Evolutionary conservation across 2,329 filamentous ascomycete genomes (phyloP).

Genomic region (Calonectria henricotiae): DNA sequence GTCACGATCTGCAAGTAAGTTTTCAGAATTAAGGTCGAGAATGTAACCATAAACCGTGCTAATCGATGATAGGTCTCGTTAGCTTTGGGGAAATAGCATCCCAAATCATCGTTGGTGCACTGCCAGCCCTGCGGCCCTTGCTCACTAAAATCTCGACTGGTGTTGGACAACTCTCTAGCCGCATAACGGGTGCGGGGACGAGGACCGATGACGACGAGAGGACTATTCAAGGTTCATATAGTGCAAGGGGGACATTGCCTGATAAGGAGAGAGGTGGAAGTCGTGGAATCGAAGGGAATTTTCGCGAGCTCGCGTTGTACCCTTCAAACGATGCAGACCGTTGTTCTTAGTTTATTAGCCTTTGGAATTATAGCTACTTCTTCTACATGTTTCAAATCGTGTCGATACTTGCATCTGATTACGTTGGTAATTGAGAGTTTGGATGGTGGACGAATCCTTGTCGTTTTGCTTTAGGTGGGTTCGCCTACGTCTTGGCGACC

Average conservation of each 20-base stretch:
- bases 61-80: neutral
- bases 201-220: neutral
- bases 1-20: neutral
- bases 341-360: neutral
- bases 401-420: no score
- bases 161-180: neutral
- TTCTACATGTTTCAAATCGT: neutral
- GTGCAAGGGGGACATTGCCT: neutral
- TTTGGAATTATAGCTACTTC: neutral
- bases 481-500: conserved; percentile 8
- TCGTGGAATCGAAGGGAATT: neutral
- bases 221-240: neutral
- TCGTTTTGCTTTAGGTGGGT: neutral
- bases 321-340: neutral
- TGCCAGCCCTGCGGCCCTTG: neutral
- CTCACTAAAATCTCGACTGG: neutral
- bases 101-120: neutral
- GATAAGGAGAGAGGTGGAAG: neutral
- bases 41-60: neutral
- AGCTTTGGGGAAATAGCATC: neutral
- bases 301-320: neutral
- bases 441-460: neutral
- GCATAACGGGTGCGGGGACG: neutral
- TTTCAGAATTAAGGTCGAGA: neutral
- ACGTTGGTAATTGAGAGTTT: neutral